These are phyloP conservation scores for Pleodorina starrii DNA, from an alignment of 139 green algal genomes.

Conservation along the genomic window DNA sequence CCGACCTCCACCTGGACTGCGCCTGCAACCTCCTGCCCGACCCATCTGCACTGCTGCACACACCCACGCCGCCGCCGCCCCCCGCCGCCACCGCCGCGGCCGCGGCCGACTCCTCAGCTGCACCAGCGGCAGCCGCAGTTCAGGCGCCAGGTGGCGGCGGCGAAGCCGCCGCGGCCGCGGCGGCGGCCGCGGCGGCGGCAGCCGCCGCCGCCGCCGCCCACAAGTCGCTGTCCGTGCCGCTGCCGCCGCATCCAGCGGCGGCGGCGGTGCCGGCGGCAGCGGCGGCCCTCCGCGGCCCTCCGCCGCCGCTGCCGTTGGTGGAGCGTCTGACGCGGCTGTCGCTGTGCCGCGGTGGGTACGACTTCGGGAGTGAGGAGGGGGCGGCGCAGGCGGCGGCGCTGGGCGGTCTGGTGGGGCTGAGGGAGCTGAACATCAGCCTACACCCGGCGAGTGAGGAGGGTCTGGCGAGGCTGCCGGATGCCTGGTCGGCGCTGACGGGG, in stretches of 20 bases:
- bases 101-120: neutral
- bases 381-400: slow-evolving; percentile 1
- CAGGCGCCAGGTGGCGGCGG: neutral
- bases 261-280: neutral
- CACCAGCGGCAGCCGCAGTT: neutral
- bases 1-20: neutral
- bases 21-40: slow-evolving; percentile 30
- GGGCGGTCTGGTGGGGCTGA: neutral
- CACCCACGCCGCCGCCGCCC: neutral
- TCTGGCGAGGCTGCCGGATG: slow-evolving; percentile 3
- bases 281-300: neutral
- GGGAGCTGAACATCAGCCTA: slow-evolving; percentile 4
- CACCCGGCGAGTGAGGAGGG: neutral
- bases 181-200: neutral
- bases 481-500: neutral
- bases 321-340: slow-evolving; percentile 5
- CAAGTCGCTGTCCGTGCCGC: neutral
- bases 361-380: neutral
- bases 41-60: neutral
- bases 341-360: neutral
- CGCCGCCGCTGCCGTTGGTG: neutral
- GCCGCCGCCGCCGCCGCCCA: neutral
- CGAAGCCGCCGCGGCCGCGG: neutral
- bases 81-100: neutral
- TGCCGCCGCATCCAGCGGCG: neutral